phyloP scores from a whole-genome alignment of 225 moss, liverwort and hornwort species.

The Pseudoscleropodium purum region DNA sequence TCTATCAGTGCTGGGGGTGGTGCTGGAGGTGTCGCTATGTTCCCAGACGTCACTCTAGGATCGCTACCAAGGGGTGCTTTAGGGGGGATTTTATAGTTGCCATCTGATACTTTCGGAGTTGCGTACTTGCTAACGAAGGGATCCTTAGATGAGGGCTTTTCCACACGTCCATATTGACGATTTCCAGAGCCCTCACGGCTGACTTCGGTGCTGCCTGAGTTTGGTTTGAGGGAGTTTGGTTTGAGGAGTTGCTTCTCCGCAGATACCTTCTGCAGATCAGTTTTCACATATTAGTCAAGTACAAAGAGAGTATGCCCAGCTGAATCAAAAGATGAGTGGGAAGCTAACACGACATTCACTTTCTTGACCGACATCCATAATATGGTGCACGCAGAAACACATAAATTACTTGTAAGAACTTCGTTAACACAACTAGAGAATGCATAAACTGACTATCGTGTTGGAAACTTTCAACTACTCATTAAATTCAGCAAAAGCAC shows the following conservation, averaged over 20 bases:
- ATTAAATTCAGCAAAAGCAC: background rate
- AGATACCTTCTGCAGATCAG: slow-evolving; percentile 31
- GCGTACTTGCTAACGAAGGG: slow-evolving; percentile 73
- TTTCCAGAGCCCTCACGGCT: slow-evolving; percentile 24
- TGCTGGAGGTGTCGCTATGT: background rate
- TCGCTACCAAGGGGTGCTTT: slow-evolving; percentile 18
- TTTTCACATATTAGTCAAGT: background rate
- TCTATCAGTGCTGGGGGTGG: slow-evolving; percentile 33
- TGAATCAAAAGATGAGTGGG: background rate
- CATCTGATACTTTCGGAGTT: slow-evolving; percentile 21
- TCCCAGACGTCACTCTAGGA: slow-evolving; percentile 14
- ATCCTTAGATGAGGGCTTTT: slow-evolving; percentile 51
- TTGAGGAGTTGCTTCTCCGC: slow-evolving; percentile 29
- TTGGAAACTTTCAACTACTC: background rate
- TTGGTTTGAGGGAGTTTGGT: slow-evolving; percentile 12
- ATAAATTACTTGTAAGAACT: background rate
- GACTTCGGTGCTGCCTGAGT: slow-evolving; percentile 9
- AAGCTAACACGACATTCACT: background rate
- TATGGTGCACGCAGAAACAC: background rate
- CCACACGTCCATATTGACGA: slow-evolving; percentile 28
- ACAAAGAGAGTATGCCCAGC: background rate
- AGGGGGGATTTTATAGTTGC: slow-evolving; percentile 6
- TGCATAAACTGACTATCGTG: background rate
- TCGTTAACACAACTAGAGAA: background rate
- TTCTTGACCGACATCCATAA: background rate